Evolutionary conservation across 2,329 filamentous ascomycete species (phyloP).

Genomic region (Juglanconis oblonga): DNA sequence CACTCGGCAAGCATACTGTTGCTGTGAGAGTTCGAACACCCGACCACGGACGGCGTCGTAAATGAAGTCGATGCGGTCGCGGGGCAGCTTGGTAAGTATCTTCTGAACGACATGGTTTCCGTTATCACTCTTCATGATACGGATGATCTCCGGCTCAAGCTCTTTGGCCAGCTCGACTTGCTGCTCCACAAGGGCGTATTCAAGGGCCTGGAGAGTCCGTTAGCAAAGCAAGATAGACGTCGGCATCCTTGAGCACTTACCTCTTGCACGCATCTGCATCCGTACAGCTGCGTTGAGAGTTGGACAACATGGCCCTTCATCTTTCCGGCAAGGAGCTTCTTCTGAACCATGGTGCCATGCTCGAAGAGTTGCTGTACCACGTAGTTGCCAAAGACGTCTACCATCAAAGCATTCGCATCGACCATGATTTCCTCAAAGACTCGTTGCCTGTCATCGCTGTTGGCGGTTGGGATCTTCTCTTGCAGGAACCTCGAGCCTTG

Average conservation of each 20-base stretch:
- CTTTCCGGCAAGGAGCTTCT: slow-evolving; percentile 77
- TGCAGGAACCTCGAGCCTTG: slow-evolving; percentile 96
- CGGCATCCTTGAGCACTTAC: slow-evolving; percentile 40
- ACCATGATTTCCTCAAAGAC: slow-evolving; percentile 84
- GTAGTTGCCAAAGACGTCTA: slow-evolving; percentile 96
- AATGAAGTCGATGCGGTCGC: slow-evolving; percentile 79
- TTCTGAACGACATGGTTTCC: slow-evolving; percentile 98
- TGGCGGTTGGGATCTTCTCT: slow-evolving; percentile 84
- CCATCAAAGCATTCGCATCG: slow-evolving; percentile 87
- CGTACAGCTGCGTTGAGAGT: slow-evolving; percentile 85
- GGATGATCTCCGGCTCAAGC: slow-evolving; percentile 71
- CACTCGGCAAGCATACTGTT: slow-evolving; percentile 87
- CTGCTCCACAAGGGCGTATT: slow-evolving; percentile 88
- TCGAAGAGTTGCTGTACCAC: slow-evolving; percentile 98
- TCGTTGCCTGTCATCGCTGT: slow-evolving; percentile 91
- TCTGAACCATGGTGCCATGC: slow-evolving; percentile 90
- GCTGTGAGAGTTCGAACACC: slow-evolving; percentile 69
- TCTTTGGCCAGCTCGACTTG: slow-evolving; percentile 82
- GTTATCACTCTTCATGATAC: slow-evolving; percentile 81
- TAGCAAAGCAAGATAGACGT: slow-evolving; percentile 1
- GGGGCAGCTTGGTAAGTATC: slow-evolving; percentile 77
- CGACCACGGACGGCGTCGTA: slow-evolving; percentile 76
- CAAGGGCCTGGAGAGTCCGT: slow-evolving; percentile 62
- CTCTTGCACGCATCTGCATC: slow-evolving; percentile 94
- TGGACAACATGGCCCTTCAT: slow-evolving; percentile 84